Base-by-base conservation (phyloP, 805 yeast genomes). In the Pichia rugopelliculosa region DNA sequence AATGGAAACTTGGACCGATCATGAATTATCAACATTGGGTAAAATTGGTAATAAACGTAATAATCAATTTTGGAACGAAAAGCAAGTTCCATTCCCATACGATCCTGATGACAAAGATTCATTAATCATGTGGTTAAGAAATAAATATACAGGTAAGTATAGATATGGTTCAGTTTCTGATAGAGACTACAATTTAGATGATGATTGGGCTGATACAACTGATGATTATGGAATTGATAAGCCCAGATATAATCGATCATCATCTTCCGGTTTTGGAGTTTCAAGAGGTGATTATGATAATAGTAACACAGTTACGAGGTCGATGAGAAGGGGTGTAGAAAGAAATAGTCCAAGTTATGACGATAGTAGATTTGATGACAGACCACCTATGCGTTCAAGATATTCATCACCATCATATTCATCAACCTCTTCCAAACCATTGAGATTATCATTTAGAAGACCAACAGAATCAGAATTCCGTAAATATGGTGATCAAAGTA, bases 141-240 rank as follows among this genome's bases (percentile, higher is more conserved):
- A 82, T 41, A 87, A 87, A 60, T 87, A 87, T 62, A 56, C 65
- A n/a, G 88, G 89, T 1, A 73, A 69, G 49, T 87, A 74, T 57
- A 63, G 80, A 46, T 67, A 68, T 42, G 76, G 71, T 39, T 54
- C 59, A 8, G 60, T 69, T 41, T 64, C 62, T 12, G 55, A 57
- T 13, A 54, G 53, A 1, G 77, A 73, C 38, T 69, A 69, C 49
- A 67, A 67, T 30, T 65, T 66, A 38, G 54, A 46, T 15, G 40
- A 60, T 41, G 34, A 27, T 12, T 45, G 55, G 42, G 46, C 25
- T 24, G 56, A 47, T 38, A 23, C 42, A 11, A 46, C 50, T 22
- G 54, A 47, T 33, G 56, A 45, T 42, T 52, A 44, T 30, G 56
- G 53, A 10, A 43, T 39, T 39, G 55, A 54, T 18, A 44, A 34